These are phyloP conservation scores for Vigna radiata DNA, from an alignment of 306 rosid genomes.

Conservation along the genomic window DNA sequence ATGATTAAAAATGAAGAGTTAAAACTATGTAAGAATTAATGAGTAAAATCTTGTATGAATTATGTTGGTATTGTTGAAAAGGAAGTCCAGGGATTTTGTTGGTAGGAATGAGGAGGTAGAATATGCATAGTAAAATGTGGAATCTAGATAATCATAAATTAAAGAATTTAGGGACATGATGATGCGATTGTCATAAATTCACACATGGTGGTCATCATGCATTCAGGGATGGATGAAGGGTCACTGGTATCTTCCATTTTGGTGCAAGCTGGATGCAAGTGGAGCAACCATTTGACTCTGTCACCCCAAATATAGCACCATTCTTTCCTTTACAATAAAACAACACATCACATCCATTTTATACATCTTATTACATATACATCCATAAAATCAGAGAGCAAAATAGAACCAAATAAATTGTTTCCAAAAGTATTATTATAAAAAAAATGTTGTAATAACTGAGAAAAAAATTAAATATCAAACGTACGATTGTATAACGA, in stretches of 20 bases:
- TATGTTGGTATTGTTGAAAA: too few species aligned
- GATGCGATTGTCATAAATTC: constrained; percentile 57
- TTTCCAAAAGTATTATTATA: too few species aligned
- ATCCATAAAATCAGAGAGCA: too few species aligned
- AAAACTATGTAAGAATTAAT: too few species aligned
- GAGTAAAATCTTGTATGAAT: too few species aligned
- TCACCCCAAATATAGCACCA: constrained; percentile 63
- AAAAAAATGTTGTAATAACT: too few species aligned
- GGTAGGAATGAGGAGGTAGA: background rate
- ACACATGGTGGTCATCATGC: constrained; percentile 50
- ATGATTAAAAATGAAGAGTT: too few species aligned
- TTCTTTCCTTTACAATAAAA: constrained; percentile 26
- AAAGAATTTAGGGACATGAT: constrained; percentile 45
- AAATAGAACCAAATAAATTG: too few species aligned
- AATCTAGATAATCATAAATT: constrained; percentile 17
- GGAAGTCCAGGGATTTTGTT: background rate
- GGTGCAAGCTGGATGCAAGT: constrained; percentile 58
- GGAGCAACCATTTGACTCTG: constrained; percentile 64
- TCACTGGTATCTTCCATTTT: constrained; percentile 53
- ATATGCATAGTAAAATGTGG: background rate
- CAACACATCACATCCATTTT: too few species aligned
- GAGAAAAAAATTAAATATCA: too few species aligned
- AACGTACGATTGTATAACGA: too few species aligned
- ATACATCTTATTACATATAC: too few species aligned
- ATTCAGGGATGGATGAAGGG: constrained; percentile 55